A percentile compares a stretch with the other conserved stretches of the same genome.
Evolutionary conservation across 108 stramenopile species (phyloP).

Genomic region (Bacterosira constricta): DNA sequence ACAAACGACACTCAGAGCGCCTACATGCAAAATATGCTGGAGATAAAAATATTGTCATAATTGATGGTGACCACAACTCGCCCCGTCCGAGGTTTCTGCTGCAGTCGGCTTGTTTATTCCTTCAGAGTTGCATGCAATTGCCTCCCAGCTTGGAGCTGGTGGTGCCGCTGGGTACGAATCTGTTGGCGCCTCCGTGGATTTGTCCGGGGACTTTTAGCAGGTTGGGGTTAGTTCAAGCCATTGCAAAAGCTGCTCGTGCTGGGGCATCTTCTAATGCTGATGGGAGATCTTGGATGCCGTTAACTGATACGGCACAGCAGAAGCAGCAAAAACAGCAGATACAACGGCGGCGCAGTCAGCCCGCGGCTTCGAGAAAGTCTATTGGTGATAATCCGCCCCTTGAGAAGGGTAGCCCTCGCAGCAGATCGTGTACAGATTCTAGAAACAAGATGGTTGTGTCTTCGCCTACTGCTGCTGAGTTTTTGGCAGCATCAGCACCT

Average conservation of each 20-base stretch:
- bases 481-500: constrained; percentile 17
- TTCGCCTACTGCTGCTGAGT: neutral
- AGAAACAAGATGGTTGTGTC: neutral
- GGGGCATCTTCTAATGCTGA: neutral
- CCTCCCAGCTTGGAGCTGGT: constrained; percentile 34
- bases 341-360: neutral
- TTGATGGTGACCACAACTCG: constrained; percentile 85
- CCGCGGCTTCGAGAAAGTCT: neutral
- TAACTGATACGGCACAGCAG: neutral
- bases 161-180: constrained; percentile 36
- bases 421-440: neutral
- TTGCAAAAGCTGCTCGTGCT: neutral
- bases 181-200: constrained; percentile 40
- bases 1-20: constrained; percentile 45
- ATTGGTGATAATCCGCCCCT: neutral
- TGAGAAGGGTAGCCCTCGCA: neutral
- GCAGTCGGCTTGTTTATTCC: constrained; percentile 39
- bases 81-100: constrained; percentile 57
- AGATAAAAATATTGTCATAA: constrained; percentile 76
- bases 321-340: neutral
- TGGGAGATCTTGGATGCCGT: constrained; percentile 22
- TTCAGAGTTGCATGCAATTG: constrained; percentile 50
- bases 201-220: neutral
- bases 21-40: constrained; percentile 70
- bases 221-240: neutral